Percentiles rank a stretch among this genome's conserved stretches.
Conservation (phyloP, 129 eudicot species). For the Ambrosia trifida region DNA sequence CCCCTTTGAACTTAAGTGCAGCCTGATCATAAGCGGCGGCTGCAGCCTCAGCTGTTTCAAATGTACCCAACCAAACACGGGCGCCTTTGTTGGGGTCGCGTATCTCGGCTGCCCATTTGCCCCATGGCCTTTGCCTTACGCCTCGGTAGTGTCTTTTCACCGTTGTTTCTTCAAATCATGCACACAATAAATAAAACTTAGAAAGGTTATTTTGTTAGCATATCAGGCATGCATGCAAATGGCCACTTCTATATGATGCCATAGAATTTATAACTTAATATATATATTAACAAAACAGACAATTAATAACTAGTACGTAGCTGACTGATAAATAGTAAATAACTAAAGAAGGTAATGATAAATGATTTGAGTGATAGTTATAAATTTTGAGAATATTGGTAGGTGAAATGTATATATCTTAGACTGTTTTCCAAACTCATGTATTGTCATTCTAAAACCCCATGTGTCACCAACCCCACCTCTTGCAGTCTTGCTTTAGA, state of each 20-base stretch:
- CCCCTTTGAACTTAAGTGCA: conserved; percentile 68
- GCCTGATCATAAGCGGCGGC: conserved; percentile 76
- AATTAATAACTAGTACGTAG: too few relatives aligned
- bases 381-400: conserved; percentile 23
- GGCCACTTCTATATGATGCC: too few relatives aligned
- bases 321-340: conserved; percentile 13
- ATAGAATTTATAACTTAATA: too few relatives aligned
- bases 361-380: conserved; percentile 10
- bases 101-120: conserved; percentile 84
- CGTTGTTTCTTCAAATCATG: conserved; percentile 15
- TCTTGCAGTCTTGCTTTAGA: conserved; percentile 1
- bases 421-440: conserved; percentile 11
- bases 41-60: conserved; percentile 77
- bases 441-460: conserved; percentile 15
- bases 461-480: conserved; percentile 31
- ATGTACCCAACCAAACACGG: conserved; percentile 81
- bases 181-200: neutral
- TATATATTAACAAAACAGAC: too few relatives aligned
- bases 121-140: conserved; percentile 82
- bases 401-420: conserved; percentile 25
- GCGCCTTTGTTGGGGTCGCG: conserved; percentile 77
- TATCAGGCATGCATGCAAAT: conserved; percentile 6
- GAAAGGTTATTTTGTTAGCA: neutral
- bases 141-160: conserved; percentile 62
- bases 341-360: neutral